phyloP scores from a whole-genome alignment of 768 basidiomycete genomes.

The Royoungia palumana region DNA sequence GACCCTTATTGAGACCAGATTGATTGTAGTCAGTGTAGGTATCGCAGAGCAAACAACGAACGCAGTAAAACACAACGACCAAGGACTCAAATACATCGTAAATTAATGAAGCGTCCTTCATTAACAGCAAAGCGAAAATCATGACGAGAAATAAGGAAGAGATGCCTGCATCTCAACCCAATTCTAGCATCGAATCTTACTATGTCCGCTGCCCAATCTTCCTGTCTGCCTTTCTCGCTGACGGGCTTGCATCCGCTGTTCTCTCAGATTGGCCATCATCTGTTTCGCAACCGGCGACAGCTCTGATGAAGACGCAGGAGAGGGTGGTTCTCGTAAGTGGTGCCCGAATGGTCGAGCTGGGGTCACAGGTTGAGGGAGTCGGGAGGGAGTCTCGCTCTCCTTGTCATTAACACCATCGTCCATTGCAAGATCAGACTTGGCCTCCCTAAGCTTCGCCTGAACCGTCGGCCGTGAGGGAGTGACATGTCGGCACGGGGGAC shows the following conservation, averaged over 20 bases:
- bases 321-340: conserved; percentile 37
- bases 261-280: conserved; percentile 63
- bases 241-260: conserved; percentile 35
- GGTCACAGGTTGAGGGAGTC: conserved; percentile 39
- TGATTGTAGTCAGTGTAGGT: not conserved
- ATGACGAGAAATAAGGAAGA: not conserved
- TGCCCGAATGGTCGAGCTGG: conserved; percentile 43
- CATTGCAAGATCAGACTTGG: not conserved
- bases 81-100: conserved; percentile 13
- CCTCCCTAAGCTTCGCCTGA: not conserved
- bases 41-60: conserved; percentile 6
- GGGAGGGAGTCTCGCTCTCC: conserved; percentile 24
- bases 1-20: too few species aligned
- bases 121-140: conserved; percentile 13
- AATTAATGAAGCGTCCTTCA: conserved; percentile 12
- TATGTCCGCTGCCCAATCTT: conserved; percentile 31
- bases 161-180: conserved; percentile 7
- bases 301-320: conserved; percentile 70
- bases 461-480: conserved; percentile 5
- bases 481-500: conserved; percentile 4
- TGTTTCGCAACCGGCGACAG: conserved; percentile 65
- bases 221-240: conserved; percentile 30
- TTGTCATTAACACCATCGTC: conserved; percentile 6
- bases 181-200: conserved; percentile 23
- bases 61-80: conserved; percentile 8